Conservation (phyloP, 2,329 filamentous ascomycete species). For the Neonectria ditissima region DNA sequence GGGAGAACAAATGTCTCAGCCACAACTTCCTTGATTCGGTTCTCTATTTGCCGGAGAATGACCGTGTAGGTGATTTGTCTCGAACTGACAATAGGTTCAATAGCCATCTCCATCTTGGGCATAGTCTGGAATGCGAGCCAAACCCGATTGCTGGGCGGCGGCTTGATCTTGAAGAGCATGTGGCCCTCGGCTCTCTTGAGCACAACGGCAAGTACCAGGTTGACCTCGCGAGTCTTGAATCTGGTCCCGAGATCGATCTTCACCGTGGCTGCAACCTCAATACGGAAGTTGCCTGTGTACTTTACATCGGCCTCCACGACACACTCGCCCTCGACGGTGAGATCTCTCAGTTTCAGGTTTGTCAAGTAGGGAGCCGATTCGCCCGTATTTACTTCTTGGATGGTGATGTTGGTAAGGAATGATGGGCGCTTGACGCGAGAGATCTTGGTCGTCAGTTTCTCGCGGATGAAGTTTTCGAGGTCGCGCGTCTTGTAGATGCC, state of each 20-base stretch:
- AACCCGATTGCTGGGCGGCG: conserved; percentile 93
- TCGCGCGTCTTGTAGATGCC: conserved; percentile 87
- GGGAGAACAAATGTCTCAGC: conserved; percentile 91
- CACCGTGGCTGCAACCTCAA: conserved; percentile 93
- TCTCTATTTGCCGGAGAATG: conserved; percentile 93
- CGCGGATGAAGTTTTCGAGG: conserved; percentile 80
- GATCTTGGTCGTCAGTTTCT: conserved; percentile 96
- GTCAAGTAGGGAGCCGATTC: conserved; percentile 89
- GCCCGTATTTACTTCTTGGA: conserved; percentile 87
- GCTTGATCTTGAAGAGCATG: conserved; percentile 86
- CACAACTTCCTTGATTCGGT: conserved; percentile 91
- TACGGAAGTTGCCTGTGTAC: conserved; percentile 88
- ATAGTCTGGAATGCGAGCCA: conserved; percentile 96
- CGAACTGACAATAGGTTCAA: conserved; percentile 95
- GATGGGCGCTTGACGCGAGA: conserved; percentile 90
- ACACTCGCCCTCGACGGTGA: conserved; percentile 92
- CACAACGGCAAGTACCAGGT: conserved; percentile 86
- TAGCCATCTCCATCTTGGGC: conserved; percentile 92
- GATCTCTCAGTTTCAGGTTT: conserved; percentile 86
- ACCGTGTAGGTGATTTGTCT: conserved; percentile 95
- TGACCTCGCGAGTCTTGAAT: conserved; percentile 91
- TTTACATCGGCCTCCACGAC: conserved; percentile 87
- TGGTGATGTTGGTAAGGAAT: conserved; percentile 86
- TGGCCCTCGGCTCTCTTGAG: conserved; percentile 89
- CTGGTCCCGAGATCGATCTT: conserved; percentile 89